Evolutionary conservation across 108 stramenopile species (phyloP).

Genomic region (Cylindrotheca fusiformis): DNA sequence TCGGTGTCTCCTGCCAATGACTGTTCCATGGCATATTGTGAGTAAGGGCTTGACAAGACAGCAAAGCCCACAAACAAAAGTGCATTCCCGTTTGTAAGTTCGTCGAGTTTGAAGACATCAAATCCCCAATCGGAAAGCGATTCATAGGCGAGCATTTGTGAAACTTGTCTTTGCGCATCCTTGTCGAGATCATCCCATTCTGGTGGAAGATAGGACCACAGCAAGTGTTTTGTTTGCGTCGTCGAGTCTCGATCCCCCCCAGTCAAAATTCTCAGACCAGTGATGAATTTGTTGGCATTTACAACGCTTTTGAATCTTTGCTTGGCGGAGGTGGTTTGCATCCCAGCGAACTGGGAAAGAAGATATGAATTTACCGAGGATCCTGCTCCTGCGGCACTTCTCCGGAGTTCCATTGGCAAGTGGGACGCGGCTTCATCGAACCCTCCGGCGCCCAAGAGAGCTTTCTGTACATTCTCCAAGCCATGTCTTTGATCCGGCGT

Average conservation of each 20-base stretch:
- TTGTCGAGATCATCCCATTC: slow-evolving; percentile 7
- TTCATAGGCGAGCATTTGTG: slow-evolving; percentile 39
- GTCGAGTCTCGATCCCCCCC: neutral
- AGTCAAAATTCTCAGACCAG: neutral
- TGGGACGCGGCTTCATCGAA: neutral
- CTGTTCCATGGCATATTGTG: slow-evolving; percentile 33
- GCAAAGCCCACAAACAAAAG: slow-evolving; percentile 33
- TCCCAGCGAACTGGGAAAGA: slow-evolving; percentile 5
- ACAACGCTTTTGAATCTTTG: slow-evolving; percentile 3
- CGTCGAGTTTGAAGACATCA: slow-evolving; percentile 22
- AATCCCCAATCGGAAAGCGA: slow-evolving; percentile 36
- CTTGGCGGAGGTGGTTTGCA: slow-evolving; percentile 4
- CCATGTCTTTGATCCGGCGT: slow-evolving; percentile 5
- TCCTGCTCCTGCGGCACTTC: neutral
- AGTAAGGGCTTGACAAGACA: slow-evolving; percentile 27
- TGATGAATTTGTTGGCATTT: slow-evolving; percentile 10
- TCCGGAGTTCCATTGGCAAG: slow-evolving; percentile 11
- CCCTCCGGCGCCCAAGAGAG: neutral
- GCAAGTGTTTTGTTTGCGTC: neutral
- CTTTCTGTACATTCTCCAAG: slow-evolving; percentile 8
- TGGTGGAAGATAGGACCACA: neutral
- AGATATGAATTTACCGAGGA: slow-evolving; percentile 2
- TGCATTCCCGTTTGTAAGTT: slow-evolving; percentile 21
- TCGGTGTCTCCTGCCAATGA: neutral
- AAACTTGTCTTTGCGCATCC: slow-evolving; percentile 11